phyloP scores from a whole-genome alignment of 805 yeast species.

The Teunomyces kruisii region DNA sequence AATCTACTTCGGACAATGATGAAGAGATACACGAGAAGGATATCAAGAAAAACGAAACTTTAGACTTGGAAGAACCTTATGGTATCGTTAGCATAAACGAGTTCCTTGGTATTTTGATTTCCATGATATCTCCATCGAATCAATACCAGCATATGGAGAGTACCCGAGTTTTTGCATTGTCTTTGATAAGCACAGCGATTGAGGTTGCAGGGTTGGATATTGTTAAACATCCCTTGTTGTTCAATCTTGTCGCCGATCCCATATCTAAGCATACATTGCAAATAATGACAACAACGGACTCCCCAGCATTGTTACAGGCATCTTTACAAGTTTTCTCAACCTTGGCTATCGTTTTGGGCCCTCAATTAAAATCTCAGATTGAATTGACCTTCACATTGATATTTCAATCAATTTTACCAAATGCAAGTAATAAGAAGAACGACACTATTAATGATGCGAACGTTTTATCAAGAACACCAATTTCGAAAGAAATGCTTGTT shows the following conservation, averaged over 20 bases:
- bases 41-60: neutral
- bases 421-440: constrained; percentile 13
- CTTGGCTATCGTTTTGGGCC: constrained; percentile 64
- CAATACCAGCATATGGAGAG: constrained; percentile 84
- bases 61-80: constrained; percentile 47
- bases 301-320: constrained; percentile 68
- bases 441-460: constrained; percentile 22
- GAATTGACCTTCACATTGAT: constrained; percentile 69
- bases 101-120: constrained; percentile 69
- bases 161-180: constrained; percentile 79
- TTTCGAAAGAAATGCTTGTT: constrained; percentile 73
- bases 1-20: neutral
- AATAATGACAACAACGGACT: constrained; percentile 71
- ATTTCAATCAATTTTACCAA: constrained; percentile 55
- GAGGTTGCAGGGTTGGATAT: constrained; percentile 76
- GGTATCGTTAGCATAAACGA: constrained; percentile 78
- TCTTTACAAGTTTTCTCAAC: constrained; percentile 76
- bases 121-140: constrained; percentile 79
- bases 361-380: constrained; percentile 71
- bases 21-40: constrained; percentile 6
- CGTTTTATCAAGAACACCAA: constrained; percentile 27
- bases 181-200: constrained; percentile 71
- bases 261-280: constrained; percentile 84
- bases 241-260: constrained; percentile 70
- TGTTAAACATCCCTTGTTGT: constrained; percentile 58